phyloP scores from a whole-genome alignment of 202 grass and related monocot species.

The Bolboschoenoplectus hybrid region DNA sequence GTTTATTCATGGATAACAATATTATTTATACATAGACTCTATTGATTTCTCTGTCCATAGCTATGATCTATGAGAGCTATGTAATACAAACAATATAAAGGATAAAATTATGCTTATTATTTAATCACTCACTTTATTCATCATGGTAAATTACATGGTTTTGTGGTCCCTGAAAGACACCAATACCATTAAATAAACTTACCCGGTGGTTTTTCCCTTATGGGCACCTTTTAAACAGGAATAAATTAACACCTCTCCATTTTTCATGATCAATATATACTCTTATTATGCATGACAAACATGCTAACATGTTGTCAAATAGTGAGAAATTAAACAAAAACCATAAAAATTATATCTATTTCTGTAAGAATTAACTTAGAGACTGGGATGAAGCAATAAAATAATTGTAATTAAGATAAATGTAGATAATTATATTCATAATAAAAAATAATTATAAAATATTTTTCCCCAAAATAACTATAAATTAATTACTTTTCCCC shows the following conservation, averaged over 20 bases:
- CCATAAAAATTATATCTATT: neutral
- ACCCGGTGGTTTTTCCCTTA: neutral
- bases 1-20: constrained; percentile 21
- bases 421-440: too few relatives aligned
- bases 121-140: constrained; percentile 1
- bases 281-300: neutral
- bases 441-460: neutral
- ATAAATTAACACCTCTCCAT: too few relatives aligned
- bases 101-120: constrained; percentile 8
- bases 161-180: constrained; percentile 36
- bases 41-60: constrained; percentile 19
- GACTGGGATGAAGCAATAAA: neutral
- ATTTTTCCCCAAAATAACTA: neutral
- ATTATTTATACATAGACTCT: neutral
- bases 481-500: too few relatives aligned
- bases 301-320: neutral
- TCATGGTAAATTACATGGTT: constrained; percentile 25
- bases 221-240: neutral
- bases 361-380: neutral
- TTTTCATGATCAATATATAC: neutral
- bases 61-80: neutral
- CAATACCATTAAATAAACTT: neutral
- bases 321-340: neutral
- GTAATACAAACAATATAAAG: constrained; percentile 14
- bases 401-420: too few relatives aligned